Conservation (phyloP, 495 filamentous ascomycete genomes). For the Aspergillus haitiensis region DNA sequence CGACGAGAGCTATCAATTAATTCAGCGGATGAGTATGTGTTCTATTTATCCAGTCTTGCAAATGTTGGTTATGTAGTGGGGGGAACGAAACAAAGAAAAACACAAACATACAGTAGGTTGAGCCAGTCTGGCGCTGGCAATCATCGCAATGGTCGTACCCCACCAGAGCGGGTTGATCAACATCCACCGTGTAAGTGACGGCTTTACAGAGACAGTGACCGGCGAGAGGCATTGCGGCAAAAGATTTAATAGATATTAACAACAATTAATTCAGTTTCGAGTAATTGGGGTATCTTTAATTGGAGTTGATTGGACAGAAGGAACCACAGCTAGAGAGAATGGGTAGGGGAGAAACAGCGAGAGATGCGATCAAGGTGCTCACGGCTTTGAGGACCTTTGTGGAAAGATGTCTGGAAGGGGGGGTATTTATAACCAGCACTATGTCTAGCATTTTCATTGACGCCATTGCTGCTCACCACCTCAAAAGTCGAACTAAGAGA, state of each 20-base stretch:
- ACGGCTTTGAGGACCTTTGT: conserved; percentile 33
- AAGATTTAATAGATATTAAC: conserved; percentile 54
- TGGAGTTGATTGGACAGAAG: neutral
- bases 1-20: conserved; percentile 55
- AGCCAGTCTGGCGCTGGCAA: conserved; percentile 68
- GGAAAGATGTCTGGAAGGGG: conserved; percentile 7
- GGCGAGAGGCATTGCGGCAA: conserved; percentile 59
- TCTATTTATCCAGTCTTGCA: too few species aligned
- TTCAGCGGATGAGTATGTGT: too few species aligned
- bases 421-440: conserved; percentile 34
- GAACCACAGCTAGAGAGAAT: too few species aligned
- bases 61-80: neutral
- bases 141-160: conserved; percentile 73
- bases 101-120: conserved; percentile 58
- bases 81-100: neutral
- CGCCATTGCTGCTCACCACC: conserved; percentile 14
- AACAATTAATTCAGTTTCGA: neutral
- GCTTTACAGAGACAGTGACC: conserved; percentile 71
- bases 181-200: conserved; percentile 62
- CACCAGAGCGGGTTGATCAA: conserved; percentile 54
- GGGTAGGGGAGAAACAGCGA: conserved; percentile 8
- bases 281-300: neutral
- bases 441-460: conserved; percentile 5
- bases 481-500: neutral
- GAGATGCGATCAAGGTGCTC: conserved; percentile 38